These are phyloP conservation scores for Neurospora sp. DNA, from an alignment of 495 filamentous ascomycete species.

Conservation along the genomic window DNA sequence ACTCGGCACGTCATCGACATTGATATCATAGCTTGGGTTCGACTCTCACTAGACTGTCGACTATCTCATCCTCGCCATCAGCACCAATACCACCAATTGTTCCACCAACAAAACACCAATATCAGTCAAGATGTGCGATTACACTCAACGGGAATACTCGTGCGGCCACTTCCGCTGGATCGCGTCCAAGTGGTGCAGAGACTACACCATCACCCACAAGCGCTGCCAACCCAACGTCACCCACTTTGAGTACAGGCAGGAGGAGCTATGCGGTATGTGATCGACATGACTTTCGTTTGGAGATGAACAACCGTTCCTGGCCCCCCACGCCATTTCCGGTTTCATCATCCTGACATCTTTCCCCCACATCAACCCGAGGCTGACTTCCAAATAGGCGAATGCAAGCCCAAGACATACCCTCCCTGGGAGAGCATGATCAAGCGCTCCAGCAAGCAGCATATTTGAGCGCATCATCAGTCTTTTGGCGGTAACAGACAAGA, in stretches of 20 bases:
- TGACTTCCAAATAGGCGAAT: constrained; percentile 22
- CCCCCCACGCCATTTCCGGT: neutral
- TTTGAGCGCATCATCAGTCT: neutral
- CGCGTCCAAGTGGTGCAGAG: constrained; percentile 31
- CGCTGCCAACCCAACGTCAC: constrained; percentile 31
- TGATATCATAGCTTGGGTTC: neutral
- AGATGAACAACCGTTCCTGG: neutral
- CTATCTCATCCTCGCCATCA: neutral
- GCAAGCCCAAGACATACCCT: constrained; percentile 24
- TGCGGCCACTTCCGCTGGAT: constrained; percentile 36
- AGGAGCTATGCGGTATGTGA: constrained; percentile 26
- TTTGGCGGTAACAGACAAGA: neutral
- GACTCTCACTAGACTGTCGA: neutral
- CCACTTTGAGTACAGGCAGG: constrained; percentile 29
- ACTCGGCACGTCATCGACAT: neutral
- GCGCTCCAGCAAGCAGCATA: constrained; percentile 24
- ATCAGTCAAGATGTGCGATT: constrained; percentile 19
- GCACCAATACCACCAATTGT: neutral
- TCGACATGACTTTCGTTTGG: neutral
- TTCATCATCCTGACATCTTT: neutral
- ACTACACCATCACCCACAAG: constrained; percentile 31
- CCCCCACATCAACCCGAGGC: neutral
- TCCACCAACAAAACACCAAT: neutral
- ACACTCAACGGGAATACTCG: constrained; percentile 28
- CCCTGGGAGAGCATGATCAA: constrained; percentile 32